Base-by-base conservation (phyloP, 176 grass and related monocot genomes). In the Otatea glauca region DNA sequence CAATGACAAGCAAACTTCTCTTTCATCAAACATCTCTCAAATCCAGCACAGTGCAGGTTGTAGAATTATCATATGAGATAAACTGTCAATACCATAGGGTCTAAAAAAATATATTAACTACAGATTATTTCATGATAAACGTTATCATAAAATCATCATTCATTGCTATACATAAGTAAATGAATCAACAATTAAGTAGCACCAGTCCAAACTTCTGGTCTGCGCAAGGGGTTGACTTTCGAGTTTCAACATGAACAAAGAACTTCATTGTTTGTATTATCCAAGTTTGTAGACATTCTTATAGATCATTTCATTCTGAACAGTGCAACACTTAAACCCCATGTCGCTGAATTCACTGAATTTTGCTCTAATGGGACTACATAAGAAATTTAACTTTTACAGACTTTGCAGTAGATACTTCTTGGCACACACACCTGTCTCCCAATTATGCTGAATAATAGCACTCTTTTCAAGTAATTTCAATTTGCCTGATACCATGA, bases 381-480 rank as follows among this genome's bases (percentile, higher is more conserved):
- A 38, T 14, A 37, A 23, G 25, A 68, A 58, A 25, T 48, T 68
- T 45, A 47, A 69, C 20, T 69, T 68, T 55, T 76, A 39, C 13
- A 81, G 14, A 8, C 16, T n/a, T n/a, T 67, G 48, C 11, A 61
- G 13, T 68, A 20, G 59, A 47, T 21, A 79, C 1, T 13, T 55
- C 58, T 23, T 72, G 50, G 6, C 24, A 69, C 72, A 81, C 59
- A 48, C 50, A n/a, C 3, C 54, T 6, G 34, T 37, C 17, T 61
- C 41, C 24, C 63, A 71, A 50, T 62, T 35, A 82, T 71, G 61
- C 20, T 61, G 10, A 68, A 20, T 49, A 62, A 7, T 65, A 64
- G 42, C 59, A 67, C 23, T n/a, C 74, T 65, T 67, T 59, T 11
- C 15, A 79, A 56, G 12, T 48, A 37, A 37, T 39, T 84, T 84